Percentiles rank a stretch among this genome's conserved stretches.
These are phyloP conservation scores for Ephemerocybe angulata DNA, from an alignment of 768 basidiomycete genomes.

Conservation along the genomic window DNA sequence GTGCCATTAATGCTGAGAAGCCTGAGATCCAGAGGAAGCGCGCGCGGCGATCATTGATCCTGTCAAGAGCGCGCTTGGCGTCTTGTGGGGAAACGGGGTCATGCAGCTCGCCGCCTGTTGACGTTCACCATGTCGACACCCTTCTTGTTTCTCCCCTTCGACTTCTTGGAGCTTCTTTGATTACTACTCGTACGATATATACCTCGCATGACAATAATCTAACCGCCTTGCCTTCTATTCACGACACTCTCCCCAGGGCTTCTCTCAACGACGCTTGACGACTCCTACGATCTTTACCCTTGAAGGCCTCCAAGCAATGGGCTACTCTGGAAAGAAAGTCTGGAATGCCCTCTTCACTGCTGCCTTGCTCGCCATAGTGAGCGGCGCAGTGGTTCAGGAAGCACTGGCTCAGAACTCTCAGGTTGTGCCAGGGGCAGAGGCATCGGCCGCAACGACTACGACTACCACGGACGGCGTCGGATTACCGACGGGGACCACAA, in stretches of 20 bases:
- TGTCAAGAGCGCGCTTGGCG: no score
- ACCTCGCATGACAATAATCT: neutral
- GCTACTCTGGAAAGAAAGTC: neutral
- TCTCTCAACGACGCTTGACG: neutral
- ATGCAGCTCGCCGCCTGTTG: no score
- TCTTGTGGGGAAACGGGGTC: no score
- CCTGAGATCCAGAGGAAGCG: no score
- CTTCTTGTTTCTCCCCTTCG: neutral
- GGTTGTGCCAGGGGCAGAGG: neutral
- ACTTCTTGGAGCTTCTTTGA: slow-evolving; percentile 2
- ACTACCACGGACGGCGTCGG: neutral
- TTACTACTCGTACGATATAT: neutral
- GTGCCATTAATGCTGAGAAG: no score
- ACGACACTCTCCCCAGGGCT: neutral
- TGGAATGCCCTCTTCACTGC: neutral
- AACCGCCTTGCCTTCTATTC: neutral
- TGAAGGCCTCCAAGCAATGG: neutral
- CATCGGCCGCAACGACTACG: neutral
- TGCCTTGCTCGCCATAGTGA: neutral
- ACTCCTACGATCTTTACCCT: neutral
- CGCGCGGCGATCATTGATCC: no score
- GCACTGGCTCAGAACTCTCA: neutral
- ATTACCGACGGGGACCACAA: neutral
- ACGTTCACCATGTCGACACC: no score
- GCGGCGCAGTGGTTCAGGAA: neutral